Evolutionary conservation across 768 basidiomycete species (phyloP).

Genomic region (Trametes cinnabarina): DNA sequence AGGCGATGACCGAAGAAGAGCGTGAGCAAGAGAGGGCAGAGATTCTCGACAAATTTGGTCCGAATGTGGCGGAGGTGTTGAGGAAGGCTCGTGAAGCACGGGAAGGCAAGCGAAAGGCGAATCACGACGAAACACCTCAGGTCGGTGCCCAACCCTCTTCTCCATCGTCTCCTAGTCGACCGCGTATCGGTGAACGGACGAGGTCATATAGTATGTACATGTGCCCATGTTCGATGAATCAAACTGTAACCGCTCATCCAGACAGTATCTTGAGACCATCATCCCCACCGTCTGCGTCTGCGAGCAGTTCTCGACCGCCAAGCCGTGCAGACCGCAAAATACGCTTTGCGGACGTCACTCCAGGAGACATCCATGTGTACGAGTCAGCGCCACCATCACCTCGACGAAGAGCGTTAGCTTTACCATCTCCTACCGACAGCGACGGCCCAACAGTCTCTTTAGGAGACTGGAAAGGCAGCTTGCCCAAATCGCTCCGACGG

Average conservation of each 20-base stretch:
- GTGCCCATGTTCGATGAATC: not conserved
- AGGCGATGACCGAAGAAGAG: slow-evolving; percentile 69
- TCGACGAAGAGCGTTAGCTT: slow-evolving; percentile 53
- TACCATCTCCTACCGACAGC: slow-evolving; percentile 48
- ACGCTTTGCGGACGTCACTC: slow-evolving; percentile 73
- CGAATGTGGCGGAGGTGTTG: slow-evolving; percentile 60
- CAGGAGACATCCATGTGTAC: slow-evolving; percentile 78
- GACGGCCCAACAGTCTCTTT: slow-evolving; percentile 36
- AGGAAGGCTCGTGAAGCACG: slow-evolving; percentile 49
- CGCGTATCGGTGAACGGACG: slow-evolving; percentile 16
- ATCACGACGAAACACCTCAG: not conserved
- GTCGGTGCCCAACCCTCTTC: slow-evolving; percentile 8
- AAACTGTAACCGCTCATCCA: slow-evolving; percentile 29
- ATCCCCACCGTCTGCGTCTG: slow-evolving; percentile 22
- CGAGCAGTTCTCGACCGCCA: slow-evolving; percentile 55
- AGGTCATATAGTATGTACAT: slow-evolving; percentile 17
- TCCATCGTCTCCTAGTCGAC: slow-evolving; percentile 9
- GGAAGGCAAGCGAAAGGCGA: slow-evolving; percentile 31
- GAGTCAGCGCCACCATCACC: slow-evolving; percentile 81
- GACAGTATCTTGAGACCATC: slow-evolving; percentile 25
- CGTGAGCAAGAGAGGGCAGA: slow-evolving; percentile 61
- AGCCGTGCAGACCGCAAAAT: slow-evolving; percentile 52
- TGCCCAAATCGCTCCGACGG: not conserved
- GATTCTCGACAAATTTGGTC: slow-evolving; percentile 71
- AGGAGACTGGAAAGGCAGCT: slow-evolving; percentile 37